Base-by-base conservation (phyloP, 116 monocot genomes). In the Dioscorea cayenensis region DNA sequence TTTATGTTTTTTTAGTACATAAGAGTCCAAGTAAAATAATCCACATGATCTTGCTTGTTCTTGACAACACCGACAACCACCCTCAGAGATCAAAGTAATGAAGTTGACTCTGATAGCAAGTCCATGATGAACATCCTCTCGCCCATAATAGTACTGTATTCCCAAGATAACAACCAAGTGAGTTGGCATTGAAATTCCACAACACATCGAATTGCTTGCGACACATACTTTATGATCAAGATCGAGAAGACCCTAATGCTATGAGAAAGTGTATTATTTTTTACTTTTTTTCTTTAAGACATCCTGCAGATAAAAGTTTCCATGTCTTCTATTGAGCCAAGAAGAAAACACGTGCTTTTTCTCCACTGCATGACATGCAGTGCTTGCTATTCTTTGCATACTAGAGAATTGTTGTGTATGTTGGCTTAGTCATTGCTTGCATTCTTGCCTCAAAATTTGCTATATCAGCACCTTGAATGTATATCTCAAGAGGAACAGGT, bases 121-220 rank as follows among this genome's bases (percentile, higher is more conserved):
- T 97, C 97, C 5, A 90, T 90, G n/a, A 63, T 88, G 93, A 51
- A 86, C 88, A 88, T 97, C 93, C 74, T 97, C 92, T 9, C 86
- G 78, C 14, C 90, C 94, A 72, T 97, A 93, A 78, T 90, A 97
- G 66, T 97, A 97, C 62, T 97, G 97, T 25, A 93, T 97, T 35
- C 97, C 97, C 97, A 97, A 93, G 49, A 93, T 85, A 10, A 97
- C 97, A 28, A 97, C 97, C 72, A 97, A 77, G 67, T 97, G 97
- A 70, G 97, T 81, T 28, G 80, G 67, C 3, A n/a, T n/a, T n/a
- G n/a, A n/a, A n/a, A n/a, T n/a, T n/a, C n/a, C n/a, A n/a, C n/a
- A n/a, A n/a, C n/a, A n/a, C n/a, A n/a, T n/a, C n/a, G n/a, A n/a
- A n/a, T n/a, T n/a, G n/a, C n/a, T n/a, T n/a, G n/a, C n/a, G n/a